Evolutionary conservation across 495 filamentous ascomycete genomes (phyloP).

Genomic region (Corynascus novoguineensis): DNA sequence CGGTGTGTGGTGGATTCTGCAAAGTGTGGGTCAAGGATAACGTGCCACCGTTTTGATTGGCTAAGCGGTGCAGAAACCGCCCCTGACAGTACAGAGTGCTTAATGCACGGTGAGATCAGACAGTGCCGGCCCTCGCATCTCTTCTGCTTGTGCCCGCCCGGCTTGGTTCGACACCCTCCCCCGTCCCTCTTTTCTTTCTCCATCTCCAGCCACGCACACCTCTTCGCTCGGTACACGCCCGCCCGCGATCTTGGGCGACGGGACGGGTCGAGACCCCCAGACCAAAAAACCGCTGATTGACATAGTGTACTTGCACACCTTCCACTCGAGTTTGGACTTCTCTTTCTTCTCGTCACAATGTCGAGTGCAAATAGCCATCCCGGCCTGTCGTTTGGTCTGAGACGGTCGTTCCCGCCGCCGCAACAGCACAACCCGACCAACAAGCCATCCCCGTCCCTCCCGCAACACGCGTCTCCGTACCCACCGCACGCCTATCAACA

Average conservation of each 20-base stretch:
- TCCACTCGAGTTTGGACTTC: slow-evolving; percentile 7
- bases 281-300: not conserved
- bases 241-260: slow-evolving; percentile 28
- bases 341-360: slow-evolving; percentile 21
- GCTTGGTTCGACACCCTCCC: slow-evolving; percentile 22
- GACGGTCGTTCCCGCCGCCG: slow-evolving; percentile 30
- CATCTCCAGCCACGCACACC: slow-evolving; percentile 28
- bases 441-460: slow-evolving; percentile 41
- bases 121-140: slow-evolving; percentile 7
- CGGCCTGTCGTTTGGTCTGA: slow-evolving; percentile 26
- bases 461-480: slow-evolving; percentile 43
- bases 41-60: not conserved
- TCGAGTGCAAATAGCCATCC: slow-evolving; percentile 28
- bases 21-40: not conserved
- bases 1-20: not conserved
- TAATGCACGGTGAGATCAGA: not conserved
- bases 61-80: not conserved
- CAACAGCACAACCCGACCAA: slow-evolving; percentile 38
- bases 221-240: slow-evolving; percentile 32
- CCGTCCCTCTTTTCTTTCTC: slow-evolving; percentile 20
- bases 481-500: slow-evolving; percentile 34
- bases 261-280: slow-evolving; percentile 26
- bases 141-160: slow-evolving; percentile 11
- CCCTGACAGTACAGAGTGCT: not conserved
- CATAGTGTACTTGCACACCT: slow-evolving; percentile 7